Base-by-base conservation (phyloP, 2,329 filamentous ascomycete genomes). In the Lojkania enalia region DNA sequence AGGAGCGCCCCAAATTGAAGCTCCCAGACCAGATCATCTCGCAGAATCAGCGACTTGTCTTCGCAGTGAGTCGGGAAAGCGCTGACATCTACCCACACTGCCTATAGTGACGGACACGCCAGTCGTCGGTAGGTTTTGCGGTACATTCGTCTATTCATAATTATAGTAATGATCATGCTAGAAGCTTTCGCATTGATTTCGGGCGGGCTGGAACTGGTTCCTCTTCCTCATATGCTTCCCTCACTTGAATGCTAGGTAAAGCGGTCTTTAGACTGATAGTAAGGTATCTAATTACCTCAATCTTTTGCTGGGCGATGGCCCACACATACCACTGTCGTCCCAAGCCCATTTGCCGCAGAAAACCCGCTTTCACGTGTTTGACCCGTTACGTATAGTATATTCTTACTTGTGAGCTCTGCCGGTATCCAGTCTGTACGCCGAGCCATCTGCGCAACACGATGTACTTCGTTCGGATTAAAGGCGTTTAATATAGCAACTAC, bases 401-500 rank as follows among this genome's bases (percentile, higher is more conserved):
- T 49, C 6, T 49, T 54, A 1, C 61, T 61, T n/a, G 35, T 6
- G 18, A 33, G 37, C n/a, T 61, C 54, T 5, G 30, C 7, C 39
- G 42, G 36, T 16, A 65, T 47, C 64, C 63, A 67, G 1, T 53
- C 55, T 6, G 47, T 49, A 36, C 59, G 42, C 18, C 52, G 41
- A 5, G 62, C 58, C 32, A 59, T 51, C 6, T 63, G 58, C 1
- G 71, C 11, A 4, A 71, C 68, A 4, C 69, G 55, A 27, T 60
- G 42, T 1, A 73, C 63, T 40, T 71, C 67, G 3, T 67, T 63
- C 5, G 63, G 55, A 35, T 66, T 59, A 38, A 73, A 72, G 0
- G 69, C 71, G 39, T 71, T 72, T 70, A 72, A 72, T 23, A 71
- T 69, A 3, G 70, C 70, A 4, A 69, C 38, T 7, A 60, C 49